Base-by-base conservation (phyloP, 2,329 filamentous ascomycete species). In the Peltaster fructicola region DNA sequence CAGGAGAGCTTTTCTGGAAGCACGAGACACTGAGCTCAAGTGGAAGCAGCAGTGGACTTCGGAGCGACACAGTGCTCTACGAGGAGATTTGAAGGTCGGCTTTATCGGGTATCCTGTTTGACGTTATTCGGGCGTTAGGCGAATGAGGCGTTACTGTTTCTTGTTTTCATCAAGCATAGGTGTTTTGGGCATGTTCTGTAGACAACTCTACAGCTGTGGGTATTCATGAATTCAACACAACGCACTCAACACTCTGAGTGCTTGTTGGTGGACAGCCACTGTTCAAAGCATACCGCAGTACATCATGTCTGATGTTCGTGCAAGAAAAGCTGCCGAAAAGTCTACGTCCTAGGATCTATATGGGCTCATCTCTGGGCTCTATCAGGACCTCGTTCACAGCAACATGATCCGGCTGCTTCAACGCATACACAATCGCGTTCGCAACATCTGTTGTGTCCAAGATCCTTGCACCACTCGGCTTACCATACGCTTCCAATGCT, bases 321-420 rank as follows among this genome's bases (percentile, higher is more conserved):
- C 8, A n/a, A 18, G n/a, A 18, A 18, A 18, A 8, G n/a, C 17
- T n/a, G 17, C 17, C 17, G 8, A 18, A 8, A n/a, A 8, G 17
- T n/a, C 17, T 18, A 8, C 8, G 8, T 18, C 8, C n/a, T 8
- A 18, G n/a, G n/a, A 16, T 22, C 14, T 36, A 79, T 32, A 78
- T 77, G 7, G 75, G 75, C 53, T 80, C 75, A 37, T 80, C 75
- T 22, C 75, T 56, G 8, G 75, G 75, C 56, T 81, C 75, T 44
- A 85, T 76, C 46, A 85, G 47, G 4, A 85, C 63, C 55, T 85
- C 78, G 36, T 85, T 85, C 2, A 85, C 72, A 19, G 74, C 67
- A 20, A 84, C 76, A 51, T 84, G 72, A 26, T 65, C 59, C 1
- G 77, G 76, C 56, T 82, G 75, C 31, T 64, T 65, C 10, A 85